Evolutionary conservation across 2,329 filamentous ascomycete genomes (phyloP).

Genomic region (Geoglossum cookeanum): DNA sequence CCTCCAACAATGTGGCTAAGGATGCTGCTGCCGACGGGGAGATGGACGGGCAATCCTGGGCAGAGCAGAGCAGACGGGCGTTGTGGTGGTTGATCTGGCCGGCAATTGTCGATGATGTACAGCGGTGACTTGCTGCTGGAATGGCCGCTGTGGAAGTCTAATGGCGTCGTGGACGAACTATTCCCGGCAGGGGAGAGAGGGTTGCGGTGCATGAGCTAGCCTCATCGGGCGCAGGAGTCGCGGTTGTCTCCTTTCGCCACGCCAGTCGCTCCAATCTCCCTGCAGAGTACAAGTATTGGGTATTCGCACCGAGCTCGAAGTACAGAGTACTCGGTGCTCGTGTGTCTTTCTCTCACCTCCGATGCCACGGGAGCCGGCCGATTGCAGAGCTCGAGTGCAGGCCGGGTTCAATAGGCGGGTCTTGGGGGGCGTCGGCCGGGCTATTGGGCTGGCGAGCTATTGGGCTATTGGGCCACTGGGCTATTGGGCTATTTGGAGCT

Average conservation of each 20-base stretch:
- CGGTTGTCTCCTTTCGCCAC: neutral
- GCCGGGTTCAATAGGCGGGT: no score
- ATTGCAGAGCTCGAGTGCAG: neutral
- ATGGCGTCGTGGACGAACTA: neutral
- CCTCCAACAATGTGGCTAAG: neutral
- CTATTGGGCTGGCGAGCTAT: neutral
- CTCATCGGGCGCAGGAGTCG: neutral
- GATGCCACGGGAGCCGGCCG: neutral
- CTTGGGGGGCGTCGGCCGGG: neutral
- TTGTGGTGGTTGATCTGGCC: neutral
- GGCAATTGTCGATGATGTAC: conserved; percentile 2
- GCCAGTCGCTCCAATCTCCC: no score
- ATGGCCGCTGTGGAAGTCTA: neutral
- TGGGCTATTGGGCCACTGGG: neutral
- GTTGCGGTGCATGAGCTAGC: neutral
- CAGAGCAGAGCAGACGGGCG: neutral
- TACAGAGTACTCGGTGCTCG: no score
- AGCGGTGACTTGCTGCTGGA: neutral
- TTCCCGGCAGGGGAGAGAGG: conserved; percentile 1
- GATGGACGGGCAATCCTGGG: neutral
- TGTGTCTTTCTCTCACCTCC: neutral
- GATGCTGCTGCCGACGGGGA: neutral
- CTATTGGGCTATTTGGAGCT: neutral
- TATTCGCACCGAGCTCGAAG: no score
- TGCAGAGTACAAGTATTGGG: no score